Conservation (phyloP, 495 filamentous ascomycete genomes). For the Daldinia bambusicola region DNA sequence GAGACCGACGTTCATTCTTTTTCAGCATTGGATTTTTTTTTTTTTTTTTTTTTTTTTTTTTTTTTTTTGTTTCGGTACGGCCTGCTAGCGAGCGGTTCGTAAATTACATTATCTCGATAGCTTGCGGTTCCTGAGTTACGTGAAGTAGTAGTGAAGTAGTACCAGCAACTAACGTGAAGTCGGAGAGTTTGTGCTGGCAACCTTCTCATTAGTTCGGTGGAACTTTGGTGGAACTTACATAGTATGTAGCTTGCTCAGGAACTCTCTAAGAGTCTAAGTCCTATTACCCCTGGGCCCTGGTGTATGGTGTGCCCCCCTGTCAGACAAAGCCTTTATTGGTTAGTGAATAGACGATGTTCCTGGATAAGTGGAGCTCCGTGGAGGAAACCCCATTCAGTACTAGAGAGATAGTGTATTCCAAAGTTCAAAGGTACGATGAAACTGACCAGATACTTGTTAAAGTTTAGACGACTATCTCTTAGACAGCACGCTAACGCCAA, state of each 20-base stretch:
- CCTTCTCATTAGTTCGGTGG: slow-evolving; percentile 14
- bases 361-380: slow-evolving; percentile 36
- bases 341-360: slow-evolving; percentile 20
- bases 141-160: slow-evolving; percentile 8
- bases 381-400: slow-evolving; percentile 1
- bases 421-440: not conserved
- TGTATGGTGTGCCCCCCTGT: too few relatives aligned
- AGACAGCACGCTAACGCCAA: not conserved
- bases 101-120: slow-evolving; percentile 29
- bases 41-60: too few relatives aligned
- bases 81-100: not conserved
- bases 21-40: slow-evolving; percentile 3
- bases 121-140: slow-evolving; percentile 2
- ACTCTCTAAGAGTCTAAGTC: not conserved
- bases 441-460: not conserved
- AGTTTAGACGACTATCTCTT: not conserved
- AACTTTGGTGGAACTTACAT: not conserved
- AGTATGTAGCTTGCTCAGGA: not conserved
- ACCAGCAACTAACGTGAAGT: slow-evolving; percentile 3
- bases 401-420: not conserved
- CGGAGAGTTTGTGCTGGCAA: slow-evolving; percentile 26
- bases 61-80: too few relatives aligned
- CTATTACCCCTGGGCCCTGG: slow-evolving; percentile 35
- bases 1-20: slow-evolving; percentile 16
- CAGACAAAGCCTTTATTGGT: slow-evolving; percentile 34